phyloP scores from a whole-genome alignment of 2,329 filamentous ascomycete genomes.

The Westerdykella ornata region DNA sequence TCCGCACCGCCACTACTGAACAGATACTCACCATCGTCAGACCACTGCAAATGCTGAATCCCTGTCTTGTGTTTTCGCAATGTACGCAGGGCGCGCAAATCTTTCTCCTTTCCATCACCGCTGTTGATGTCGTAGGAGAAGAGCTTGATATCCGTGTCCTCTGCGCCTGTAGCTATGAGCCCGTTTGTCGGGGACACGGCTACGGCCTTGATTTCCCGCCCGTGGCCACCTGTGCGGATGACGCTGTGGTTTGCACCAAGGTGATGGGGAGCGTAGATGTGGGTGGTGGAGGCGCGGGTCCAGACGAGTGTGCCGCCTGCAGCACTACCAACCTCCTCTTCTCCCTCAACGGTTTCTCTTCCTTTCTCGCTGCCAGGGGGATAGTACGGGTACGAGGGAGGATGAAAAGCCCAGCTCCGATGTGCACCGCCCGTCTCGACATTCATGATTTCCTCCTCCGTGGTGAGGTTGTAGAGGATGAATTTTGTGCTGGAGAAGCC shows the following conservation, averaged over 20 bases:
- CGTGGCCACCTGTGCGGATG: conserved; percentile 68
- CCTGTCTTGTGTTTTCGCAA: conserved; percentile 76
- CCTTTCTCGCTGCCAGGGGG: no score
- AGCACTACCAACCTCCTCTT: no score
- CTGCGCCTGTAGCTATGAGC: conserved; percentile 60
- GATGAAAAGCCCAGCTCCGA: conserved; percentile 61
- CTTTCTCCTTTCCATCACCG: conserved; percentile 1
- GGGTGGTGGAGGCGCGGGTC: conserved; percentile 59
- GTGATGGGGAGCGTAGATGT: conserved; percentile 38
- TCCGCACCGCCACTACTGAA: conserved; percentile 84
- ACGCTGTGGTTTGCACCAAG: conserved; percentile 39
- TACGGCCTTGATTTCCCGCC: conserved; percentile 71
- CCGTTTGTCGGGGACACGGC: conserved; percentile 38
- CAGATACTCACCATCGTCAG: conserved; percentile 57
- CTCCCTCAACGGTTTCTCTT: no score
- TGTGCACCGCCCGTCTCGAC: conserved; percentile 83
- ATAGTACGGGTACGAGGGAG: conserved; percentile 4
- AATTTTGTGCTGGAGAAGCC: conserved; percentile 79
- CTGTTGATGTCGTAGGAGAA: conserved; percentile 45
- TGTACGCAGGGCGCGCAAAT: conserved; percentile 51
- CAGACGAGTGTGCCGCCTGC: conserved; percentile 58
- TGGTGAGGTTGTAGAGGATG: conserved; percentile 71
- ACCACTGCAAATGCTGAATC: conserved; percentile 75
- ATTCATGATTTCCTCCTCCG: conserved; percentile 60
- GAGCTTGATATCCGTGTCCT: conserved; percentile 70